Evolutionary conservation across 805 yeast genomes (phyloP).

Genomic region (Starmerella sirachaensis): DNA sequence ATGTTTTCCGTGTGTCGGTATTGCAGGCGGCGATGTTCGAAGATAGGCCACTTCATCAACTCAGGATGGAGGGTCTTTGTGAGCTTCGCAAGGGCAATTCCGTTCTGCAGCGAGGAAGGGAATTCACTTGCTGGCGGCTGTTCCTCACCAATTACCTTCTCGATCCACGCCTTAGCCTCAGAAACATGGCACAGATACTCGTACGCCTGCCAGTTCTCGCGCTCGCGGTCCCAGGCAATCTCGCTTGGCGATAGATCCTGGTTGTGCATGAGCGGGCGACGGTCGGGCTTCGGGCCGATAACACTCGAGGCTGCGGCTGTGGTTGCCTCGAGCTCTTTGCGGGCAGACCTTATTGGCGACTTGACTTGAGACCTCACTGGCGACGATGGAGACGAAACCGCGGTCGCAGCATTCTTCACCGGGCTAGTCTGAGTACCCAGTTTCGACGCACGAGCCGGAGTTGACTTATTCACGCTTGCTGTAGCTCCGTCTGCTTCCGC

Average conservation of each 20-base stretch:
- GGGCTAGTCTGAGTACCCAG: too few relatives aligned
- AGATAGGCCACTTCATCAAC: conserved; percentile 39
- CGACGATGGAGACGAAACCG: too few relatives aligned
- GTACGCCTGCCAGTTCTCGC: conserved; percentile 42
- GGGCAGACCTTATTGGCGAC: background rate
- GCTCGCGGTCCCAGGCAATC: conserved; percentile 30
- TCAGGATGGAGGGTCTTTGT: conserved; percentile 62
- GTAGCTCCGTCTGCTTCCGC: too few relatives aligned
- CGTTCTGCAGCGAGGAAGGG: conserved; percentile 64
- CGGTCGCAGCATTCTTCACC: too few relatives aligned
- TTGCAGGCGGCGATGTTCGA: conserved; percentile 52
- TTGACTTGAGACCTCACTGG: background rate
- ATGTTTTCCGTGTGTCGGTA: conserved; percentile 91
- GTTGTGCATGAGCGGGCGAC: conserved; percentile 27
- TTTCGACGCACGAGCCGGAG: too few relatives aligned
- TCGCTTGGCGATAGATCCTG: conserved; percentile 24
- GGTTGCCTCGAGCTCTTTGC: conserved; percentile 1
- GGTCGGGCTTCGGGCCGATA: conserved; percentile 21
- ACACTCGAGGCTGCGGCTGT: conserved; percentile 3
- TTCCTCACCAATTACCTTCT: conserved; percentile 44
- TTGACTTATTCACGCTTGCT: too few relatives aligned
- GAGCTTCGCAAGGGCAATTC: conserved; percentile 71
- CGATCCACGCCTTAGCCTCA: conserved; percentile 77
- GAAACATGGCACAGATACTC: conserved; percentile 71
- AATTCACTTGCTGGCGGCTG: conserved; percentile 48